Evolutionary conservation across 495 filamentous ascomycete genomes (phyloP), one percentile per base, ranked within the genome.

Genomic region (Neurospora sp.): DNA sequence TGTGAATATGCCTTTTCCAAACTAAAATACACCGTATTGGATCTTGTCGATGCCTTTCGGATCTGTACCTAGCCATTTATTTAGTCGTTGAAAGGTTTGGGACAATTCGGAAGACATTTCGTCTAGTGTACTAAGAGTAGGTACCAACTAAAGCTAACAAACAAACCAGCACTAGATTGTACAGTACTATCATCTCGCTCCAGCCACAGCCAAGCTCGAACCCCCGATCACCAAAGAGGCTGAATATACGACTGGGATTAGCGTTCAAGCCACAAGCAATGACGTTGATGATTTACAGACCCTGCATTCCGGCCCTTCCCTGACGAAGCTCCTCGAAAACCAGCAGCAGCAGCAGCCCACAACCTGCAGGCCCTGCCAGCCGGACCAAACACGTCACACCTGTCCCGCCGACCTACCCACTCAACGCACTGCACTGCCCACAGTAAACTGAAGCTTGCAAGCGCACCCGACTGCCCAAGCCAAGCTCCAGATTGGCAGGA

Each of bases 341-440:
- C 54, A 78, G 74, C 77, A 73, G 75, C 75, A 76, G 71, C 75
- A 72, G 70, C 40, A 75, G 62, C 76, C 74, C 77, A 75, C n/a
- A n/a, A n/a, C 54, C 54, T 73, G 70, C 72, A 40, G 27, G 23
- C 31, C 23, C 41, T 40, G 31, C 14, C 20, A 35, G 40, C 71
- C 66, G 54, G 69, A 70, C 74, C 74, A 81, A 79, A 75, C 79
- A 81, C 79, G 79, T 78, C 78, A 79, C 79, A 70, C 76, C 62
- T 76, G 39, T 40, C 37, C 70, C 54, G 54, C 54, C 54, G 31
- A 66, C 54, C 54, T 37, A 37, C 54, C 54, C 27, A 62, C 54
- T 16, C 54, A 62, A 62, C 54, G 20, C 54, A 12, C 54, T 62
- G 54, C 54, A 62, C 54, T 62, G 54, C 54, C 54, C 54, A 35